Evolutionary conservation across 1,139 yeast species (phyloP).

Genomic region (Geotrichum klebahnii): DNA sequence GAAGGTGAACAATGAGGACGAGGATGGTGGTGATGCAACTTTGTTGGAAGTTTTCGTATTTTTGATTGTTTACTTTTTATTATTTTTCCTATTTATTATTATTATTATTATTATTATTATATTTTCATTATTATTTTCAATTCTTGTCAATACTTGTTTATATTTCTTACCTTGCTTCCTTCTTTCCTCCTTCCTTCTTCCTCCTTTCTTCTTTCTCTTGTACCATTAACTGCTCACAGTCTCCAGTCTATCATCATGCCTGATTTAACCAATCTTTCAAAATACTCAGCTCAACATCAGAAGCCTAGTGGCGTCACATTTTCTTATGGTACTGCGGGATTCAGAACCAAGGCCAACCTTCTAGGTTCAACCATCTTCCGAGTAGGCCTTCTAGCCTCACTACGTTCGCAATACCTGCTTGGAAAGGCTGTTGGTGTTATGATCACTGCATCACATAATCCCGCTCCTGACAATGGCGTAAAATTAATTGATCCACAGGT

Average conservation of each 20-base stretch:
- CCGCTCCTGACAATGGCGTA: conserved; percentile 94
- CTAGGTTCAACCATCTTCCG: conserved; percentile 82
- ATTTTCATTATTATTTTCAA: not conserved
- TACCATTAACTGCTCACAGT: not conserved
- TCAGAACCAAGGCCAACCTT: conserved; percentile 67
- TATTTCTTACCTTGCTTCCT: conserved; percentile 4
- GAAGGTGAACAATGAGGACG: too few species aligned
- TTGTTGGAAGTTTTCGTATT: not conserved
- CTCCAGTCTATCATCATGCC: conserved; percentile 14
- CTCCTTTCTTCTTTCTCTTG: not conserved
- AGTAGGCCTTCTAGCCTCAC: conserved; percentile 74
- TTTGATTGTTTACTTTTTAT: not conserved
- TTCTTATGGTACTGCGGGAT: conserved; percentile 94
- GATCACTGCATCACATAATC: conserved; percentile 97
- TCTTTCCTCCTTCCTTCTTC: conserved; percentile 1
- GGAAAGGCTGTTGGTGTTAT: conserved; percentile 73
- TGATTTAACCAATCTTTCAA: conserved; percentile 7
- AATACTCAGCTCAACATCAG: conserved; percentile 38
- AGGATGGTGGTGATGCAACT: not conserved
- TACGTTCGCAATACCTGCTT: conserved; percentile 66
- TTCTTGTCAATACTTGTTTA: not conserved
- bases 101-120: not conserved
- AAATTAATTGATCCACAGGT: conserved; percentile 78
- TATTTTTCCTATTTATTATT: not conserved
- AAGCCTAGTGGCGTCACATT: conserved; percentile 49